A percentile compares a stretch with the other conserved stretches of the same genome.
phyloP scores from a whole-genome alignment of 345 rosid species.

The Toxicodendron radicans region DNA sequence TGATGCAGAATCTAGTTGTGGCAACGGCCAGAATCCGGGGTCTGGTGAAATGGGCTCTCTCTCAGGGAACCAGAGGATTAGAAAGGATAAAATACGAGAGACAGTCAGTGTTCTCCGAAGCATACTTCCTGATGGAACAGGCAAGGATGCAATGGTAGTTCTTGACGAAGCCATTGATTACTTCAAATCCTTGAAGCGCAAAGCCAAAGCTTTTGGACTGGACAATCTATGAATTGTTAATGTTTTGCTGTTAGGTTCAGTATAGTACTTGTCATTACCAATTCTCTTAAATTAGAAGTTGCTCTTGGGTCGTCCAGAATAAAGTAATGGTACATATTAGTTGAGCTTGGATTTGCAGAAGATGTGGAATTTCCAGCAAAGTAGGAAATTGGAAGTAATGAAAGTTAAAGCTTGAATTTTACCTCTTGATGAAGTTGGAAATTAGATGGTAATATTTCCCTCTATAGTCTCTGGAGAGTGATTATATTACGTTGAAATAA shows the following conservation, averaged over 20 bases:
- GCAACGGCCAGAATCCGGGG: not conserved
- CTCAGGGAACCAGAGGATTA: conserved; percentile 35
- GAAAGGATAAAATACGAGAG: conserved; percentile 56
- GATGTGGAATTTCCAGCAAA: not conserved
- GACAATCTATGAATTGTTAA: conserved; percentile 23
- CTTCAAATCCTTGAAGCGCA: conserved; percentile 58
- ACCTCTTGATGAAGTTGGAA: conserved; percentile 15
- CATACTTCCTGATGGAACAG: conserved; percentile 63
- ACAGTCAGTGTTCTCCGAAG: conserved; percentile 49
- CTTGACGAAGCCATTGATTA: conserved; percentile 71
- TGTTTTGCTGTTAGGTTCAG: conserved; percentile 3
- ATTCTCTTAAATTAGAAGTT: conserved; percentile 3
- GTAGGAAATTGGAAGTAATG: conserved; percentile 8
- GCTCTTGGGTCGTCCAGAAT: conserved; percentile 23
- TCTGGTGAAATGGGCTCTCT: conserved; percentile 21
- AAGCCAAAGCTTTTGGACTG: conserved; percentile 50
- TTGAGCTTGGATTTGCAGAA: conserved; percentile 4
- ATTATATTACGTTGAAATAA: conserved; percentile 20
- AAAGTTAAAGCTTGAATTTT: not conserved
- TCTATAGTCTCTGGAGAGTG: conserved; percentile 13
- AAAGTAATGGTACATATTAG: conserved; percentile 18
- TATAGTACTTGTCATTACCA: not conserved
- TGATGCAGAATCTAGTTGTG: conserved; percentile 61
- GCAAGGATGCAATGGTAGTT: conserved; percentile 54
- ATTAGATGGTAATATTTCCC: conserved; percentile 15